These are phyloP conservation scores for Chlorella sp. DNA, from an alignment of 139 green algal species.

Conservation along the genomic window DNA sequence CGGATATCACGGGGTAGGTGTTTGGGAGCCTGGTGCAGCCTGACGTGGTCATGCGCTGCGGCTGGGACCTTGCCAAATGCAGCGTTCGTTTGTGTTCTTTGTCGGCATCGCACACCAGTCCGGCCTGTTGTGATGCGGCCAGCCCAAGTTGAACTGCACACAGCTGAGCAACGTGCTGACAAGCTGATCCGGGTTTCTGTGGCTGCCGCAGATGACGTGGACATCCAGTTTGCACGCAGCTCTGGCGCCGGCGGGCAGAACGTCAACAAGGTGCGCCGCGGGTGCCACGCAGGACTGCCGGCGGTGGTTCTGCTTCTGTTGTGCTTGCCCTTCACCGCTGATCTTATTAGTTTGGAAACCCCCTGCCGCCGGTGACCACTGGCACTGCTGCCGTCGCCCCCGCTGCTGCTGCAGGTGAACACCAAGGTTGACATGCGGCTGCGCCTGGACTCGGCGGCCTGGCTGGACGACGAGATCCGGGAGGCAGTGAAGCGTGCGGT, in stretches of 20 bases:
- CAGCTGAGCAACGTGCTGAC: too few relatives aligned
- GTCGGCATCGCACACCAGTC: too few relatives aligned
- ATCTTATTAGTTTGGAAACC: too few relatives aligned
- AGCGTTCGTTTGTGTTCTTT: neutral
- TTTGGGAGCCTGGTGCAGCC: neutral
- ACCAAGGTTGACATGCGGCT: conserved; percentile 98
- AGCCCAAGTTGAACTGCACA: too few relatives aligned
- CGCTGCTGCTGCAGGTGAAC: conserved; percentile 71
- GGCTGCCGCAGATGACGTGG: conserved; percentile 85
- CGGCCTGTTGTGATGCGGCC: too few relatives aligned
- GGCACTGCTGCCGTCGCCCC: neutral
- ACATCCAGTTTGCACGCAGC: conserved; percentile 87
- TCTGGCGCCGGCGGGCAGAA: conserved; percentile 95
- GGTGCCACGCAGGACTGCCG: too few relatives aligned
- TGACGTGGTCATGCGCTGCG: too few relatives aligned
- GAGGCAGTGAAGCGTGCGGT: neutral
- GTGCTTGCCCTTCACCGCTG: too few relatives aligned
- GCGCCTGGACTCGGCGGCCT: conserved; percentile 70
- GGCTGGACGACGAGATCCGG: conserved; percentile 84
- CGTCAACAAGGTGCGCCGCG: conserved; percentile 87
- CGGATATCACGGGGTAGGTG: conserved; percentile 36
- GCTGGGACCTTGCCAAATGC: neutral
- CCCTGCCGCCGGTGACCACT: too few relatives aligned
- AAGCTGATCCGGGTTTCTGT: too few relatives aligned
- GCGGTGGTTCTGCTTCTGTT: too few relatives aligned